phyloP scores from a whole-genome alignment of 78 protist species.

The Dictyostelium firmibasis region DNA sequence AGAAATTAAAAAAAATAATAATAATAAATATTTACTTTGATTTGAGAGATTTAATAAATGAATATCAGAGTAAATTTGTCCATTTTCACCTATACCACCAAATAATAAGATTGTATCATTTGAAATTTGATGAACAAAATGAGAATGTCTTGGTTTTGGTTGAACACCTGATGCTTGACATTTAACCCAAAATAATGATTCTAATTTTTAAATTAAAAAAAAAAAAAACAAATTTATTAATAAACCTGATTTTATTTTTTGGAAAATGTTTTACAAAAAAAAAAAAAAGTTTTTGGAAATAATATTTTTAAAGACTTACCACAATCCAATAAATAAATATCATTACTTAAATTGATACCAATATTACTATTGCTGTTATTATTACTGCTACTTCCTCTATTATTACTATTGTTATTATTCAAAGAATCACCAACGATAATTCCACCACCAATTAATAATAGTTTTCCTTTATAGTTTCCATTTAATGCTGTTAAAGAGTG shows the following conservation, averaged over 20 bases:
- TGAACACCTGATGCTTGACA: neutral
- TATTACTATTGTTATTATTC: neutral
- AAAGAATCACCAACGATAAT: neutral
- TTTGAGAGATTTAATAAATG: slow-evolving; percentile 34
- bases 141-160: slow-evolving; percentile 55
- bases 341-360: neutral
- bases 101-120: slow-evolving; percentile 27
- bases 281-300: neutral
- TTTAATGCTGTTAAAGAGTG: slow-evolving; percentile 28
- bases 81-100: slow-evolving; percentile 30
- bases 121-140: slow-evolving; percentile 53
- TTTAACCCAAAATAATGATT: slow-evolving; percentile 31
- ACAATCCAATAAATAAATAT: slow-evolving; percentile 40
- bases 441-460: slow-evolving; percentile 59
- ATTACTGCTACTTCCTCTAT: neutral
- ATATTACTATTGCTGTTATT: neutral
- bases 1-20: no score
- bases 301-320: neutral
- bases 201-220: no score
- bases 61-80: slow-evolving; percentile 31
- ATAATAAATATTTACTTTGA: slow-evolving; percentile 17
- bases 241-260: no score
- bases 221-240: neutral
- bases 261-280: no score
- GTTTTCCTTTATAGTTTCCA: slow-evolving; percentile 41